Conservation (phyloP, 1,284 basidiomycete species). For the Apiotrichum gracile region DNA sequence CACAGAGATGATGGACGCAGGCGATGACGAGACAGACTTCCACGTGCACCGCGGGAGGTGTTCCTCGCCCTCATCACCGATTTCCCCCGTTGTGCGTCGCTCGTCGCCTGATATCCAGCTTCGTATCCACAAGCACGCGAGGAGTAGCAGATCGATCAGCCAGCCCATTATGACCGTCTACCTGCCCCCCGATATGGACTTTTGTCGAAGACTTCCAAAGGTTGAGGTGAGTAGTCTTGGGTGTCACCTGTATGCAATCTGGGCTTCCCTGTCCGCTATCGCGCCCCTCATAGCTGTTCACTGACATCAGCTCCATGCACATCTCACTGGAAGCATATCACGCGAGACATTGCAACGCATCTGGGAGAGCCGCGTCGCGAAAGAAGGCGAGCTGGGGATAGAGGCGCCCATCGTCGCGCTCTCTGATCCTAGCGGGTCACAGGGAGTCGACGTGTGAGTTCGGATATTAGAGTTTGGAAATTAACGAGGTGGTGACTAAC, state of each 20-base stretch:
- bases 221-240: slow-evolving; percentile 18
- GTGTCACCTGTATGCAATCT: too few species aligned
- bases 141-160: neutral
- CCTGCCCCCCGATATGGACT: slow-evolving; percentile 9
- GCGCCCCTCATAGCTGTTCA: too few species aligned
- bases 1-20: neutral
- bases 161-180: neutral
- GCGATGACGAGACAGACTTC: too few species aligned
- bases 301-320: slow-evolving; percentile 27
- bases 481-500: neutral
- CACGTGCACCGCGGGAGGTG: too few species aligned
- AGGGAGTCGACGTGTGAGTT: slow-evolving; percentile 19
- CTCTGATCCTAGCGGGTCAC: slow-evolving; percentile 14
- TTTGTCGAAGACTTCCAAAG: slow-evolving; percentile 25
- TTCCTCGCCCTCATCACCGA: too few species aligned
- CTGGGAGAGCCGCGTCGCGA: slow-evolving; percentile 13
- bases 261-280: neutral
- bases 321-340: slow-evolving; percentile 27
- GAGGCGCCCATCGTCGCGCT: slow-evolving; percentile 16
- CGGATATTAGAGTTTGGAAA: neutral
- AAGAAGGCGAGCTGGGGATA: slow-evolving; percentile 10
- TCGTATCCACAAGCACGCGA: too few species aligned
- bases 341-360: slow-evolving; percentile 21
- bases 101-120: too few species aligned
- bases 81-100: too few species aligned